Evolutionary conservation across 129 eudicot species (phyloP).

Genomic region (Lactuca saligna): DNA sequence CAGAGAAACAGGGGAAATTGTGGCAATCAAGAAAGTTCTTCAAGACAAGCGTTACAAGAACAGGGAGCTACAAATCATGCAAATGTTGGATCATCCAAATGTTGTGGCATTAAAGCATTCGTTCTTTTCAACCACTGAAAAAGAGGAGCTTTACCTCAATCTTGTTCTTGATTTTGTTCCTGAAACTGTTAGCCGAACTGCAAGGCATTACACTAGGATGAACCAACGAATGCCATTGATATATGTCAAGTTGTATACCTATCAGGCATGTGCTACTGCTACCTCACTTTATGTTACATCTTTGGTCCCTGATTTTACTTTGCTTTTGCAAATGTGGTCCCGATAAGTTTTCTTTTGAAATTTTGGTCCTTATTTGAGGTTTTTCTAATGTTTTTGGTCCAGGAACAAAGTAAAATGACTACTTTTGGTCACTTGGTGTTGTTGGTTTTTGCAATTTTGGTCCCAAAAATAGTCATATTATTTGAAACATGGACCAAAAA

Average conservation of each 20-base stretch:
- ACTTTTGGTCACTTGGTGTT: too few relatives aligned
- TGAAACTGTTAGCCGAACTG: slow-evolving; percentile 92
- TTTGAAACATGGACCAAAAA: too few relatives aligned
- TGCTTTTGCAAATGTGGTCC: background rate
- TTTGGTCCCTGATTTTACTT: background rate
- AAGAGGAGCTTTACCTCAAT: slow-evolving; percentile 89
- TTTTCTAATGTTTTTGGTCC: too few relatives aligned
- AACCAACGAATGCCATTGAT: slow-evolving; percentile 87
- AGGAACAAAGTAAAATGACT: background rate
- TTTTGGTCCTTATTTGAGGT: too few relatives aligned
- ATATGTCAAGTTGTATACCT: slow-evolving; percentile 90
- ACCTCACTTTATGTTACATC: slow-evolving; percentile 1
- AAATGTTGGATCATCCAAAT: slow-evolving; percentile 98
- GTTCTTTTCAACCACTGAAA: slow-evolving; percentile 87
- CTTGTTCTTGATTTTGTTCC: slow-evolving; percentile 98
- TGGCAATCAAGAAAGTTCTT: slow-evolving; percentile 97
- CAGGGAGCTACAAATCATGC: slow-evolving; percentile 96
- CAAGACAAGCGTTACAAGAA: slow-evolving; percentile 99
- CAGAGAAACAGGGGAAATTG: slow-evolving; percentile 95
- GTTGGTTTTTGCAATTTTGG: too few relatives aligned
- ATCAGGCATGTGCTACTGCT: slow-evolving; percentile 63
- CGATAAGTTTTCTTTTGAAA: too few relatives aligned
- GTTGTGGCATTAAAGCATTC: slow-evolving; percentile 91
- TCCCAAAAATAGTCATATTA: too few relatives aligned
- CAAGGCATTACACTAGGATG: slow-evolving; percentile 87